Percentiles rank a stretch among this genome's conserved stretches.
phyloP scores from a whole-genome alignment of 164 flowering plant genomes.

The Macadamia integrifolia region DNA sequence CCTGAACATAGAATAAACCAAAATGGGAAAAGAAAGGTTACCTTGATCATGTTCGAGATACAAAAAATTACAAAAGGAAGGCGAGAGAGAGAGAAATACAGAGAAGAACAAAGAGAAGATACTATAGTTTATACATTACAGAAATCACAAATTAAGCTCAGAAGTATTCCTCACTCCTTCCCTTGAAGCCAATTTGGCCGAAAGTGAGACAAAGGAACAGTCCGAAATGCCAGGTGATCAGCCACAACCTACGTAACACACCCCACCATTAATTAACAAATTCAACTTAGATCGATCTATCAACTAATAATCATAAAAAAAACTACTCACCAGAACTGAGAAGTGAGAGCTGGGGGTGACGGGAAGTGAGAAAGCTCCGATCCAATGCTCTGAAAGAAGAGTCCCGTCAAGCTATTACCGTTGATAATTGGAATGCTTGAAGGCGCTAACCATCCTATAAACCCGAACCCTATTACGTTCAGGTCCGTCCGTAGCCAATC shows the following conservation, averaged over 20 bases:
- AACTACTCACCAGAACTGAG: slow-evolving; percentile 65
- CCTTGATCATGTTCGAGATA: too few species aligned
- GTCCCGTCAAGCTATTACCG: slow-evolving; percentile 86
- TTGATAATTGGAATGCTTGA: slow-evolving; percentile 81
- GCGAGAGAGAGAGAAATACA: background rate
- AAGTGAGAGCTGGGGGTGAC: slow-evolving; percentile 67
- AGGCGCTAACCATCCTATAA: slow-evolving; percentile 95
- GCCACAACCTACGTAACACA: slow-evolving; percentile 58
- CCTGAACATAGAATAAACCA: too few species aligned
- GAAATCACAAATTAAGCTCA: background rate
- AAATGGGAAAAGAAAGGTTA: too few species aligned
- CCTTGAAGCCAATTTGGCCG: slow-evolving; percentile 80
- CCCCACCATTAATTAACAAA: background rate
- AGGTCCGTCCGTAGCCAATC: slow-evolving; percentile 80
- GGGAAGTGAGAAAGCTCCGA: slow-evolving; percentile 88
- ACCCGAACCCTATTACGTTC: slow-evolving; percentile 86
- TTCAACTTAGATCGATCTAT: too few species aligned
- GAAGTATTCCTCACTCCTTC: slow-evolving; percentile 70
- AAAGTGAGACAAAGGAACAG: slow-evolving; percentile 67
- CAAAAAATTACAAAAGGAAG: background rate
- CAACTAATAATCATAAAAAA: too few species aligned
- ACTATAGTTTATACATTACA: background rate
- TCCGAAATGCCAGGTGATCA: slow-evolving; percentile 85
- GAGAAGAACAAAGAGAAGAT: background rate
- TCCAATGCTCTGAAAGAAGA: slow-evolving; percentile 91